Percentiles rank a stretch among this genome's conserved stretches.
Evolutionary conservation across 331 rosid species (phyloP).

Genomic region (Erythrophleum ivorense): DNA sequence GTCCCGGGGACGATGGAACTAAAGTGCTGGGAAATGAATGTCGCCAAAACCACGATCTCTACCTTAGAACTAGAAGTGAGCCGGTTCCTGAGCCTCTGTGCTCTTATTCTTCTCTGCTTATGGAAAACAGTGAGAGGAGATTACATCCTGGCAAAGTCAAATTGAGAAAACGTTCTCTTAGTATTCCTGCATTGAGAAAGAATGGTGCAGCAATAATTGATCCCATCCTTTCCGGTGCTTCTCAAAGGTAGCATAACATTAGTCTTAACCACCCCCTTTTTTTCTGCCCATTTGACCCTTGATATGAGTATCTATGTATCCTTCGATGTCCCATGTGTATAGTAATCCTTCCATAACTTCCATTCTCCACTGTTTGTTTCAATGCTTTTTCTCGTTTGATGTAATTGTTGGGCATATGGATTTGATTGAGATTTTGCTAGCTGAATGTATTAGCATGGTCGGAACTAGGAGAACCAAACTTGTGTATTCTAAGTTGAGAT

Average conservation of each 20-base stretch:
- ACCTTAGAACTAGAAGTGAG: conserved; percentile 64
- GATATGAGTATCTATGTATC: neutral
- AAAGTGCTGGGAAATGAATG: conserved; percentile 46
- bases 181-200: conserved; percentile 81
- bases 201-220: conserved; percentile 59
- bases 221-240: conserved; percentile 78
- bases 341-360: conserved; percentile 24
- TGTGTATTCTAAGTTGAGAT: neutral
- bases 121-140: conserved; percentile 55
- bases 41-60: conserved; percentile 56
- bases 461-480: neutral
- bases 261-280: neutral
- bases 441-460: neutral
- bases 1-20: conserved; percentile 36
- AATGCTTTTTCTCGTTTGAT: neutral
- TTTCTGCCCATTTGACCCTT: neutral
- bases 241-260: conserved; percentile 56
- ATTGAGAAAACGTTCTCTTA: conserved; percentile 78
- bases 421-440: conserved; percentile 18
- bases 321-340: conserved; percentile 21
- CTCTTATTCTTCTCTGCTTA: conserved; percentile 58
- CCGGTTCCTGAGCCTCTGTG: conserved; percentile 53
- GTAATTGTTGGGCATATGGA: neutral
- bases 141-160: conserved; percentile 49
- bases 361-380: conserved; percentile 4